Percentiles rank a stretch among this genome's conserved stretches.
Conservation (phyloP, 495 filamentous ascomycete species). For the Eremomyces bilateralis region DNA sequence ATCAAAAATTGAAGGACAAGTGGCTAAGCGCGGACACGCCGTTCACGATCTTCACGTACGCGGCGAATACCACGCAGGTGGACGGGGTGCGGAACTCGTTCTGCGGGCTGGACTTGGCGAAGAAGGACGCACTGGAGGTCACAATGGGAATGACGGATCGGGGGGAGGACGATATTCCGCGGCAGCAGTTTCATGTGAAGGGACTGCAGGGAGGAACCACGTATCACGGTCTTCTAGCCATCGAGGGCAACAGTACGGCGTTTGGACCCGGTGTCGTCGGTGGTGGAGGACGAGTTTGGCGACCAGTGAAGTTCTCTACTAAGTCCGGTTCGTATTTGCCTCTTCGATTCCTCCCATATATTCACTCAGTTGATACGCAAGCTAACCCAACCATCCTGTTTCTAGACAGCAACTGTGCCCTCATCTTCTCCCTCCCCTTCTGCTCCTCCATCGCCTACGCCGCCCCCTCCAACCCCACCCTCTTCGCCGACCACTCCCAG, state of each 20-base stretch:
- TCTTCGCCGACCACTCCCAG: conserved; percentile 13
- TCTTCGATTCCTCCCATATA: conserved; percentile 7
- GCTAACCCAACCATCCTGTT: conserved; percentile 7
- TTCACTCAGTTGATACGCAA: too few species aligned
- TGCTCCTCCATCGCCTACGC: conserved; percentile 77
- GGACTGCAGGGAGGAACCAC: conserved; percentile 44
- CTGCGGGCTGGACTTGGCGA: conserved; percentile 26
- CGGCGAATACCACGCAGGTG: conserved; percentile 32
- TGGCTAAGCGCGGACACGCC: conserved; percentile 35
- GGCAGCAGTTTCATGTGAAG: conserved; percentile 68
- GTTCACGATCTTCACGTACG: conserved; percentile 62
- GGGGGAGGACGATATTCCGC: conserved; percentile 37
- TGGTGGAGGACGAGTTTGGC: conserved; percentile 53
- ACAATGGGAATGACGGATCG: conserved; percentile 44
- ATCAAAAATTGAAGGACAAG: conserved; percentile 21
- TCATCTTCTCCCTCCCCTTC: conserved; percentile 65
- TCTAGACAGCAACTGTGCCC: conserved; percentile 49
- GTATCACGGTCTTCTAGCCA: conserved; percentile 52
- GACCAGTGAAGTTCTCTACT: conserved; percentile 44
- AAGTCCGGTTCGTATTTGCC: conserved; percentile 40
- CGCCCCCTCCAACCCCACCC: conserved; percentile 51
- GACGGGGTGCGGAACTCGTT: conserved; percentile 36
- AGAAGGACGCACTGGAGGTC: conserved; percentile 22
- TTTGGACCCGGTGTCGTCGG: conserved; percentile 28
- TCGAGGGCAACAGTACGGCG: conserved; percentile 30